These are phyloP conservation scores for Gremmenia infestans DNA, from an alignment of 2,329 filamentous ascomycete species.

Conservation along the genomic window DNA sequence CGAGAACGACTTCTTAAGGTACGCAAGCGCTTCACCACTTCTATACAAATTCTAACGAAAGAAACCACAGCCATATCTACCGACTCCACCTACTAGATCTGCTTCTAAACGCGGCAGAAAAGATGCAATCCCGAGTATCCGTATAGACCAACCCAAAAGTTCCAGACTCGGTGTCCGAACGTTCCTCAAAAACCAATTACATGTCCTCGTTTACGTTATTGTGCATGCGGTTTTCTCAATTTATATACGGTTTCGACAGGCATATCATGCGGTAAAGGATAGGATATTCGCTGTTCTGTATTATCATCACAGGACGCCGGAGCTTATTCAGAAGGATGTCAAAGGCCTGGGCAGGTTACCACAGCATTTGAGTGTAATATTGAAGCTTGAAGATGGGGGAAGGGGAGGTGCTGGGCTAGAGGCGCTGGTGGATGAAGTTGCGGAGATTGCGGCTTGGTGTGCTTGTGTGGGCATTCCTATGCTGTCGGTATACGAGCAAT, in stretches of 20 bases:
- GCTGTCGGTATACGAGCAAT: slow-evolving; percentile 88
- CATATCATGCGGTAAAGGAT: slow-evolving; percentile 73
- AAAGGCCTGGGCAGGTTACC: slow-evolving; percentile 68
- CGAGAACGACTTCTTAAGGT: slow-evolving; percentile 44
- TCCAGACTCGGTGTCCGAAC: slow-evolving; percentile 52
- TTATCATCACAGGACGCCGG: slow-evolving; percentile 93
- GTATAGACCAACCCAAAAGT: slow-evolving; percentile 24
- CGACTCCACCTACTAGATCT: slow-evolving; percentile 23
- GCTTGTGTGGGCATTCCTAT: slow-evolving; percentile 81
- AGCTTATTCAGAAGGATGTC: slow-evolving; percentile 86
- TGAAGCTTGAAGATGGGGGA: slow-evolving; percentile 67
- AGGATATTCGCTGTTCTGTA: slow-evolving; percentile 77
- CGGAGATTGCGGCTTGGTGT: slow-evolving; percentile 91
- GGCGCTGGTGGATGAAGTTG: slow-evolving; percentile 80
- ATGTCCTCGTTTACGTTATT: slow-evolving; percentile 62
- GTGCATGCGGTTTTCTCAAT: slow-evolving; percentile 82
- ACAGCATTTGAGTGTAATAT: slow-evolving; percentile 79
- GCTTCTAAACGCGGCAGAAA: slow-evolving; percentile 21
- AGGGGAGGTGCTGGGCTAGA: slow-evolving; percentile 71
- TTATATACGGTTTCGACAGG: slow-evolving; percentile 76
- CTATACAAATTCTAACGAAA: slow-evolving; percentile 14
- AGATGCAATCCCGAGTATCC: slow-evolving; percentile 20
- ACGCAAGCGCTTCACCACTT: slow-evolving; percentile 8
- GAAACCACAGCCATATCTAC: slow-evolving; percentile 29
- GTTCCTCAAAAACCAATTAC: slow-evolving; percentile 57